Percentiles rank a stretch among this genome's conserved stretches.
Conservation (phyloP, 345 rosid genomes). For the Orychophragmus violaceus region DNA sequence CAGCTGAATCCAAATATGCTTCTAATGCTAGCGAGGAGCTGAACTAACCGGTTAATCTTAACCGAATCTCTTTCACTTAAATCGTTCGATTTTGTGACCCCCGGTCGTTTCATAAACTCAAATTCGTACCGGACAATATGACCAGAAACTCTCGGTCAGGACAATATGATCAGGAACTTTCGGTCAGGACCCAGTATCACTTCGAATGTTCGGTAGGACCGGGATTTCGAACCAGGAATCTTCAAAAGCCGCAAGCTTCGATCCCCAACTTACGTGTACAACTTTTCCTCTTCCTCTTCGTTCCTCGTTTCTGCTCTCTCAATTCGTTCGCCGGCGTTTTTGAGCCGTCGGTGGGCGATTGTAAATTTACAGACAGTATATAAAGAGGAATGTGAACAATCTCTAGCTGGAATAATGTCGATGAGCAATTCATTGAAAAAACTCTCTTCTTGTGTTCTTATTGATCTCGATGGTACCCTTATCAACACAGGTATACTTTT, state of each 20-base stretch:
- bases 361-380: not conserved
- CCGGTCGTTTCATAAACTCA: not conserved
- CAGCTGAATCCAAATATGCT: too few relatives aligned
- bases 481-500: conserved; percentile 41
- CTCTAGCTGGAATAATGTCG: conserved; percentile 20
- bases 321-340: not conserved
- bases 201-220: conserved; percentile 10
- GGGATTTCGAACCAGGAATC: conserved; percentile 3
- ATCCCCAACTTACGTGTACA: too few relatives aligned
- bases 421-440: conserved; percentile 37
- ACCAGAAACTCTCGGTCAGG: not conserved
- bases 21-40: too few relatives aligned
- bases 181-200: not conserved
- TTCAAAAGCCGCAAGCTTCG: too few relatives aligned
- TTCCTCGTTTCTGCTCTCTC: not conserved
- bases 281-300: not conserved
- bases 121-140: not conserved
- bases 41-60: not conserved
- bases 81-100: not conserved
- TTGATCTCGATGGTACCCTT: conserved; percentile 80
- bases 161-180: too few relatives aligned
- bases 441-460: conserved; percentile 47
- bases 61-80: not conserved
- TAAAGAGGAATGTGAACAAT: not conserved
- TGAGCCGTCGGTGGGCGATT: not conserved